Base-by-base conservation (phyloP, 257 asterid species). In the Lithospermum erythrorhizon region DNA sequence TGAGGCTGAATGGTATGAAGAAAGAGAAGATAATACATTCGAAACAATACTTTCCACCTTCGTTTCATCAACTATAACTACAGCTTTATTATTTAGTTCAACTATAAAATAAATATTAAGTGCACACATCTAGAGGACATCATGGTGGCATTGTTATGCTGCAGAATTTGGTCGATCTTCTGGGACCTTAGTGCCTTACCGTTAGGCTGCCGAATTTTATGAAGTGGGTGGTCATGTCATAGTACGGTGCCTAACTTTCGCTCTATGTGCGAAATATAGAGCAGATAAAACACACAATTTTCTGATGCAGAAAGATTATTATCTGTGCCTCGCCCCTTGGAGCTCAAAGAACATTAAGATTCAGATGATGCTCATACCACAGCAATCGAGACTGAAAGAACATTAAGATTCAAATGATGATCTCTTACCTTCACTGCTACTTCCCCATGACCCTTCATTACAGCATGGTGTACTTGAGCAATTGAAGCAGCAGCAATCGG, bases 401-500 rank as follows among this genome's bases (percentile, higher is more conserved):
- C 41, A n/a, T 53, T 6, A 20, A 53, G 27, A 20, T 19, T 3
- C 24, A 19, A 20, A 20, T 13, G 4, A 20, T 20, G 57, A 8
- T 41, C 32, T 53, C 77, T 61, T 68, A 90, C 97, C 98, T 91
- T 91, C 65, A 91, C 96, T 48, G 96, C 98, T 56, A 84, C 98
- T 70, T 88, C 94, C 73, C 75, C 83, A 37, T 67, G 65, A 67
- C 82, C 81, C 73, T 83, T 82, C 79, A 84, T 70, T 23, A 83
- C 64, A 67, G 96, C 98, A 68, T 59, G 95, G 77, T 91, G 98
- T 61, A 91, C 98, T 79, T 91, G 98, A 70, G 96, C 96, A 77
- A 91, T 88, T 27, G 98, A 91, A 66, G 98, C 98, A 72, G 98
- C 98, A 73, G 98, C 98, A 76, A 88, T 74, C 5, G 98, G 96